A percentile compares a stretch with the other conserved stretches of the same genome.
Conservation (phyloP, 208 protist species). For the Leishmania major region DNA sequence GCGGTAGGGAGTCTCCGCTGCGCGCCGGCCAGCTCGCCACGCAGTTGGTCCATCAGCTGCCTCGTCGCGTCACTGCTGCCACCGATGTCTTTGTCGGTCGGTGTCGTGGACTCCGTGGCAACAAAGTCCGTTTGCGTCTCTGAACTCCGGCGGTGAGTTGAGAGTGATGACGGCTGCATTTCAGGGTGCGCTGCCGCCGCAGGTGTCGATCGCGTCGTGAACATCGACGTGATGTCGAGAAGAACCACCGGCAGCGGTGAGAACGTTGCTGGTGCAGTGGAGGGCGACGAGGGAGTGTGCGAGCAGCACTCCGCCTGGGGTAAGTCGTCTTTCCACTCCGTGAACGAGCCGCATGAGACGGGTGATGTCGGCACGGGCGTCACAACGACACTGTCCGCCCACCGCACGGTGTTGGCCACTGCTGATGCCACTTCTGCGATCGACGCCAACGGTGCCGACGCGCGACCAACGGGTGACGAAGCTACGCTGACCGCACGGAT, state of each 20-base stretch:
- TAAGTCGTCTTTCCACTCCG: neutral
- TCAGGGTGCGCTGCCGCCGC: neutral
- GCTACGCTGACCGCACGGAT: neutral
- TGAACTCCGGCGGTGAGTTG: constrained; percentile 1
- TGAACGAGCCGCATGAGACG: neutral
- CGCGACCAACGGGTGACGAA: neutral
- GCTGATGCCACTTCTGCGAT: neutral
- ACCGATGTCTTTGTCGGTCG: neutral
- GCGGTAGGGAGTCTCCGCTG: neutral
- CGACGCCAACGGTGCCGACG: neutral
- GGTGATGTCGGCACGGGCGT: neutral
- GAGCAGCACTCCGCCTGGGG: neutral
- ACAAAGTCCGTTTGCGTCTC: constrained; percentile 1
- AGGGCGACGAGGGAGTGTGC: constrained; percentile 5
- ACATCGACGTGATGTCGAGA: constrained; percentile 53
- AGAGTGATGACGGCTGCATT: neutral
- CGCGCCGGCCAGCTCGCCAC: neutral
- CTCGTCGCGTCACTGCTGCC: neutral
- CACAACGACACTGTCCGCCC: neutral
- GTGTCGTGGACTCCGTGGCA: neutral
- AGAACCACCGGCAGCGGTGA: constrained; percentile 44
- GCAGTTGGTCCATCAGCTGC: neutral
- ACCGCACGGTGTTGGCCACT: neutral
- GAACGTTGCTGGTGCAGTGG: neutral
- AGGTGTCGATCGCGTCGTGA: constrained; percentile 16